Evolutionary conservation across 1,284 basidiomycete species (phyloP).

Genomic region (Entoloma clypeatum): DNA sequence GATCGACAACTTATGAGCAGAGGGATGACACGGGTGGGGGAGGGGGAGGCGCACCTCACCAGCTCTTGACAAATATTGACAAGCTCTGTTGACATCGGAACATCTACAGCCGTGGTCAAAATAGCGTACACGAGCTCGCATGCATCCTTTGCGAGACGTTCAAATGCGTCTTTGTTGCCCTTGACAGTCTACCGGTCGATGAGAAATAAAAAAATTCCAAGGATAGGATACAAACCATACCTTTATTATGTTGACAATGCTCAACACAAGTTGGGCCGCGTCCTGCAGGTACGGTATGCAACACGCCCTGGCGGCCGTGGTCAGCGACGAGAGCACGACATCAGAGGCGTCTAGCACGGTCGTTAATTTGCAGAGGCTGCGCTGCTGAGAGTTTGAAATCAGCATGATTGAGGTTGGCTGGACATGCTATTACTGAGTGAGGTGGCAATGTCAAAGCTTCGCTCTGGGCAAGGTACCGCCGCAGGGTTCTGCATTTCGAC

Average conservation of each 20-base stretch:
- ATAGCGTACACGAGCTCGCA: slow-evolving; percentile 19
- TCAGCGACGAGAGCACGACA: slow-evolving; percentile 9
- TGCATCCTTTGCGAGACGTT: slow-evolving; percentile 16
- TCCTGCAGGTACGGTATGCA: slow-evolving; percentile 12
- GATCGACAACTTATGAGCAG: neutral
- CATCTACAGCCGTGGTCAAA: slow-evolving; percentile 5
- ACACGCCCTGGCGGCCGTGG: slow-evolving; percentile 7
- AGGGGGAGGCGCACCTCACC: too few species aligned
- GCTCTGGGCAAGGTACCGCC: too few species aligned
- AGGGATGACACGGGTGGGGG: neutral
- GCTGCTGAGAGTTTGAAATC: too few species aligned
- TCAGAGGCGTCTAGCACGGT: slow-evolving; percentile 11
- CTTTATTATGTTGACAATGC: slow-evolving; percentile 10
- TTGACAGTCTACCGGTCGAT: slow-evolving; percentile 11
- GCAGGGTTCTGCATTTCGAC: too few species aligned
- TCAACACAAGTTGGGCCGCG: slow-evolving; percentile 11
- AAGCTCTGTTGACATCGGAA: neutral
- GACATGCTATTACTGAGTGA: too few species aligned
- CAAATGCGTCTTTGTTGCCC: slow-evolving; percentile 19
- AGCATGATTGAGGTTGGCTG: too few species aligned
- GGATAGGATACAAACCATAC: neutral
- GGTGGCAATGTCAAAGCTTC: too few species aligned
- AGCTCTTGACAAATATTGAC: too few species aligned
- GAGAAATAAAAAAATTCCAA: neutral
- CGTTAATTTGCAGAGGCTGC: too few species aligned